Conservation (phyloP, 331 rosid species). For the Quercus lobata region DNA sequence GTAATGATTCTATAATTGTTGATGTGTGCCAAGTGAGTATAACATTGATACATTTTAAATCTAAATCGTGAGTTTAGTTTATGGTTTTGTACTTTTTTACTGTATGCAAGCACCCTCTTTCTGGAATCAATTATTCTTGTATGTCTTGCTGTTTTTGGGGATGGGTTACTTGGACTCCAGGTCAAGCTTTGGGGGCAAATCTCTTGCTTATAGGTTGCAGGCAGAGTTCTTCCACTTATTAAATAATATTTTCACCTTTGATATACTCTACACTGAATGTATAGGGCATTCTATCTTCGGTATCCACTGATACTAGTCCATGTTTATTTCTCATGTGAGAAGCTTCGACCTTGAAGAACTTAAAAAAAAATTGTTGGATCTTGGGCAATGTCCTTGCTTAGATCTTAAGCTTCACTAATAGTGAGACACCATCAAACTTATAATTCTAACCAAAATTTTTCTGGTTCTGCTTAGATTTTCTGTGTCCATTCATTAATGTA, state of each 20-base stretch:
- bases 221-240: not conserved
- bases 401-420: not conserved
- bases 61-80: not conserved
- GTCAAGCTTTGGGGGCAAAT: not conserved
- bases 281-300: not conserved
- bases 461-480: no score
- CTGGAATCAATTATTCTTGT: not conserved
- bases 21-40: conserved; percentile 96
- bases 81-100: conserved; percentile 5
- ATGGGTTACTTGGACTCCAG: not conserved
- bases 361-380: not conserved
- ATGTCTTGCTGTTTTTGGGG: not conserved
- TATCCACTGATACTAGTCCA: not conserved
- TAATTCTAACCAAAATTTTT: no score
- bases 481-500: no score
- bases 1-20: conserved; percentile 95
- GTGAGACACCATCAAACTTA: not conserved
- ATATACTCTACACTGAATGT: not conserved
- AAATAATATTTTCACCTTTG: not conserved
- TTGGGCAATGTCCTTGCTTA: not conserved
- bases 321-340: not conserved
- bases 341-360: not conserved
- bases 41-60: not conserved
- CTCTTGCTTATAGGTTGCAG: not conserved
- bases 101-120: not conserved